Evolutionary conservation across 768 basidiomycete species (phyloP).

Genomic region (Arthromyces matolae): DNA sequence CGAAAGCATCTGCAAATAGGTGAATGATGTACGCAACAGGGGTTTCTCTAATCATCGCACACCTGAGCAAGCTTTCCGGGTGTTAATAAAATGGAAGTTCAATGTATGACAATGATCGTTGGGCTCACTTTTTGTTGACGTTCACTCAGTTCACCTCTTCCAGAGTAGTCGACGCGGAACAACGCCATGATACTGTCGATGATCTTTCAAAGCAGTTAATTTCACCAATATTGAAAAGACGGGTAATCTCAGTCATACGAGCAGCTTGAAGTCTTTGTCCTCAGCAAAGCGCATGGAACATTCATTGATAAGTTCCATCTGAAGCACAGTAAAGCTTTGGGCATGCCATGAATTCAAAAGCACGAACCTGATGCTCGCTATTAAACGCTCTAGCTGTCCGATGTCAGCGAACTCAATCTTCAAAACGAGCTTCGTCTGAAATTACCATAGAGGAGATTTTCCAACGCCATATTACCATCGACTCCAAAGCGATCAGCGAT

Average conservation of each 20-base stretch:
- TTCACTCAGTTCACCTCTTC: conserved; percentile 91
- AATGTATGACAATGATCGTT: too few species aligned
- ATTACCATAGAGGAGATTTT: conserved; percentile 87
- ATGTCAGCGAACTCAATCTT: conserved; percentile 9
- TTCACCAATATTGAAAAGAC: conserved; percentile 10
- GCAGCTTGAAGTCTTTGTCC: conserved; percentile 76
- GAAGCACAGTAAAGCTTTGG: conserved; percentile 3
- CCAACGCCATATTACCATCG: conserved; percentile 80
- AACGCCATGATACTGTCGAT: conserved; percentile 97
- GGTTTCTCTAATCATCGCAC: not conserved
- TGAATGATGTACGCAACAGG: not conserved
- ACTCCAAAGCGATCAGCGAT: conserved; percentile 94
- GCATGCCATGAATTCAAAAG: not conserved
- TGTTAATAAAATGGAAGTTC: conserved; percentile 12
- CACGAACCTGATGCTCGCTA: conserved; percentile 80
- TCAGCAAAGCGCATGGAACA: conserved; percentile 86
- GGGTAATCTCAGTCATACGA: conserved; percentile 37
- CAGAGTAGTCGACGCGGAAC: conserved; percentile 91
- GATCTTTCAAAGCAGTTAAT: conserved; percentile 47
- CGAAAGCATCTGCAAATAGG: conserved; percentile 72
- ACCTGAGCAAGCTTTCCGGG: conserved; percentile 78
- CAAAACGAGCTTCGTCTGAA: not conserved
- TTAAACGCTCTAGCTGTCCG: conserved; percentile 81
- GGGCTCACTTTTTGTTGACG: conserved; percentile 88
- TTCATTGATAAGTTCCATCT: conserved; percentile 93